Percentiles rank a stretch among this genome's conserved stretches.
phyloP scores from a whole-genome alignment of 768 basidiomycete genomes.

The Mycena sanguinolenta region DNA sequence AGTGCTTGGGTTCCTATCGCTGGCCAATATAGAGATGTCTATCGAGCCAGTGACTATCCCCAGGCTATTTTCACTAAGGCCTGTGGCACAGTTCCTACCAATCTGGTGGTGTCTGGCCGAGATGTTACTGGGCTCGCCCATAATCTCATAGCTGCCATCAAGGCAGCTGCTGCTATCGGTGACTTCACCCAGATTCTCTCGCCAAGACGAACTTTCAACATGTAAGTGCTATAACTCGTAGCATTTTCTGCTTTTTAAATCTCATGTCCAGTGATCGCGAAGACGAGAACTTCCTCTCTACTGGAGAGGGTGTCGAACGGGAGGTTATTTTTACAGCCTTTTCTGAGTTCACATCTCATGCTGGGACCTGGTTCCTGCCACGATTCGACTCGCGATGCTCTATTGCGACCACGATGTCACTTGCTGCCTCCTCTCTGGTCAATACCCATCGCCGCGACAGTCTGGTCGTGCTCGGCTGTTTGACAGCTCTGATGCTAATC shows the following conservation, averaged over 20 bases:
- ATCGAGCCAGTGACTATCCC: neutral
- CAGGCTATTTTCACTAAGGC: neutral
- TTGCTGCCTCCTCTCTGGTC: neutral
- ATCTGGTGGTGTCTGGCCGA: neutral
- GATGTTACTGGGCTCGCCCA: neutral
- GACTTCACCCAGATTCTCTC: neutral
- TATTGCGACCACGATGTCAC: conserved; percentile 1
- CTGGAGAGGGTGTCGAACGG: neutral
- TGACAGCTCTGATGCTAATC: conserved; percentile 9
- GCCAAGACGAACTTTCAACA: neutral
- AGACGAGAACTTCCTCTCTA: neutral
- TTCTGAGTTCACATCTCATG: neutral
- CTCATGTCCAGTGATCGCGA: too few relatives aligned
- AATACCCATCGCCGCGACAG: neutral
- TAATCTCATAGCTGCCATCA: neutral
- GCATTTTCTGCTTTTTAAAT: too few relatives aligned
- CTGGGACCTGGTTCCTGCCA: neutral
- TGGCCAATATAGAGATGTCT: neutral
- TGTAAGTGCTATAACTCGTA: neutral
- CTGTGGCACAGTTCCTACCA: neutral
- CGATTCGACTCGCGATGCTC: neutral
- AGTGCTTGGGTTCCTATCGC: neutral
- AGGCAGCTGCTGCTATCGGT: neutral
- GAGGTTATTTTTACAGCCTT: conserved; percentile 1
- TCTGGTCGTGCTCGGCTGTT: conserved; percentile 9